Conservation (phyloP, 331 rosid genomes). For the Prunus yedoensis region DNA sequence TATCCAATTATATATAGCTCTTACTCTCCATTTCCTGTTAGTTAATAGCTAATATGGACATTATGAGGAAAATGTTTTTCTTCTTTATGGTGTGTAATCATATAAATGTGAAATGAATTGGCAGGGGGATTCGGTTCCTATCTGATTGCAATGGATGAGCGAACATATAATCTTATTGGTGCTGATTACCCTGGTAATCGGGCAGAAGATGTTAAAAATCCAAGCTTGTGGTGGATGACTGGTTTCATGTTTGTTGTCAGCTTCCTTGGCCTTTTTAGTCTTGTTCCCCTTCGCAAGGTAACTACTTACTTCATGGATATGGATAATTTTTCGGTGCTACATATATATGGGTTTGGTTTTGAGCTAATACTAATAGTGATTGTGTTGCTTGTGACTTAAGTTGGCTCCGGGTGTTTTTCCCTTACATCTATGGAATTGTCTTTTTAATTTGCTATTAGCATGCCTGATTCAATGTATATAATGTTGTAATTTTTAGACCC, state of each 20-base stretch:
- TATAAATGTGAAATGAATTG: conserved; percentile 4
- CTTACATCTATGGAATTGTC: neutral
- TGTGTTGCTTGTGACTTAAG: neutral
- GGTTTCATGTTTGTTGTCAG: conserved; percentile 79
- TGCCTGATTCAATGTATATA: neutral
- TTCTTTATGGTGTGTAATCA: neutral
- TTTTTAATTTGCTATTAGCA: neutral
- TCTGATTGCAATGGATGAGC: conserved; percentile 81
- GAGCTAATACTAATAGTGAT: neutral
- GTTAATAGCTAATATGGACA: neutral
- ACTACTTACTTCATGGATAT: neutral
- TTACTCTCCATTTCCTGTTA: neutral
- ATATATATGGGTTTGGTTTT: neutral
- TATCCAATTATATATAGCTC: too few relatives aligned
- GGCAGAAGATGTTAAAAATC: conserved; percentile 81
- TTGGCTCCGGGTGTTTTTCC: too few relatives aligned
- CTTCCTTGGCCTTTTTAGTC: conserved; percentile 91
- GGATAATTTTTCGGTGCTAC: neutral
- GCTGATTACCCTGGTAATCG: conserved; percentile 89
- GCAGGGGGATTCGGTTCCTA: conserved; percentile 93
- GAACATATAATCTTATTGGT: conserved; percentile 77
- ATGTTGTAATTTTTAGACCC: neutral
- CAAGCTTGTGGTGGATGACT: conserved; percentile 93
- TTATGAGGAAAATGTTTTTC: neutral
- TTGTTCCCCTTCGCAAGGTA: conserved; percentile 95